These are phyloP conservation scores for Hypholoma fasciculare DNA, from an alignment of 768 basidiomycete genomes.

Conservation along the genomic window DNA sequence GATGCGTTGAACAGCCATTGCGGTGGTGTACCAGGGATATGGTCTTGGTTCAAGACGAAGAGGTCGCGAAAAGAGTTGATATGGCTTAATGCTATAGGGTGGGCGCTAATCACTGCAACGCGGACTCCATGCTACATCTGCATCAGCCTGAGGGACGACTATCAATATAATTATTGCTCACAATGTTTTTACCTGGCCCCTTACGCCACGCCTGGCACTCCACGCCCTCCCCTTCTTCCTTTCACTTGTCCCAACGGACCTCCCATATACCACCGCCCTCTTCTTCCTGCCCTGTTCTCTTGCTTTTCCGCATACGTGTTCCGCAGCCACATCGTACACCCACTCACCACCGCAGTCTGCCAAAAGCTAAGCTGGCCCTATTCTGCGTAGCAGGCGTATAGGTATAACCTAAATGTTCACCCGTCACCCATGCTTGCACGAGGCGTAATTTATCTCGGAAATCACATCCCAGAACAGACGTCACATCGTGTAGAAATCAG, in stretches of 20 bases:
- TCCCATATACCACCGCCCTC: constrained; percentile 71
- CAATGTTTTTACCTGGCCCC: too few species aligned
- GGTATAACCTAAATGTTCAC: constrained; percentile 77
- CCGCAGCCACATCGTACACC: constrained; percentile 2
- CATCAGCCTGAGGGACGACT: too few species aligned
- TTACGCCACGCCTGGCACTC: too few species aligned
- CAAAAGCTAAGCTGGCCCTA: too few species aligned
- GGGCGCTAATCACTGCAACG: constrained; percentile 7
- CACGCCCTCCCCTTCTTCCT: constrained; percentile 64
- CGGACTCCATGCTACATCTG: constrained; percentile 24
- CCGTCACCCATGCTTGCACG: too few species aligned
- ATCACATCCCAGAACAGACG: too few species aligned
- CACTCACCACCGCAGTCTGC: too few species aligned
- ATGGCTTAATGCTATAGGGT: constrained; percentile 59
- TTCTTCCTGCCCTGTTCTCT: constrained; percentile 76
- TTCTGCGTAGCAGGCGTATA: constrained; percentile 82
- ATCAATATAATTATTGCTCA: too few species aligned
- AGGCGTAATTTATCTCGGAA: too few species aligned
- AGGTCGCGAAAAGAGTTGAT: constrained; percentile 31
- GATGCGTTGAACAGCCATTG: constrained; percentile 78
- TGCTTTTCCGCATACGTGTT: constrained; percentile 78
- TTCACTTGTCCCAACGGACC: too few species aligned
- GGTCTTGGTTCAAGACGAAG: constrained; percentile 22
- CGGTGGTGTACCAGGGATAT: constrained; percentile 24
- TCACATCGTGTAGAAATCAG: too few species aligned